These are phyloP conservation scores for Chaetomiaceae sp. DNA, from an alignment of 2,329 filamentous ascomycete species.

Conservation along the genomic window DNA sequence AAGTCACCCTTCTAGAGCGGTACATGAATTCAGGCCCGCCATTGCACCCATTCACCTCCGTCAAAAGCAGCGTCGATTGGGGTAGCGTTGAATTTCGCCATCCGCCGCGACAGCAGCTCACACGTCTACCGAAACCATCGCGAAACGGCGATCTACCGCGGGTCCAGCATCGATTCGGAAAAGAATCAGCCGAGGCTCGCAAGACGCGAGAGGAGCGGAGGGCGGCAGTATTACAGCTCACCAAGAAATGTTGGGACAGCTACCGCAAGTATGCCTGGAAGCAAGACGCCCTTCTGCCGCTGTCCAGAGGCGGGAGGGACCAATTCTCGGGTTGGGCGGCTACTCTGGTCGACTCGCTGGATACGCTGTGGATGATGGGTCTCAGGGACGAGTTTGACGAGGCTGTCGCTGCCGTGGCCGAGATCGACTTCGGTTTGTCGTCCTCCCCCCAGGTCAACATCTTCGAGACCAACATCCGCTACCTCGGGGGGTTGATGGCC, in stretches of 20 bases:
- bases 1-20: conserved; percentile 9
- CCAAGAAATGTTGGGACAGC: conserved; percentile 36
- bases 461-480: conserved; percentile 34
- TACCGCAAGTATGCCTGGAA: conserved; percentile 39
- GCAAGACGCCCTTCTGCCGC: conserved; percentile 22
- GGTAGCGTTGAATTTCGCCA: conserved; percentile 4
- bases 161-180: conserved; percentile 16
- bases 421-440: conserved; percentile 44
- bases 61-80: conserved; percentile 22
- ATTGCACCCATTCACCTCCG: background rate
- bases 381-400: conserved; percentile 48
- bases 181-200: background rate
- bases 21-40: conserved; percentile 14
- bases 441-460: conserved; percentile 34
- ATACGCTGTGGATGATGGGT: conserved; percentile 56
- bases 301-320: conserved; percentile 15
- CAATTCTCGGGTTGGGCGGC: conserved; percentile 27
- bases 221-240: conserved; percentile 14
- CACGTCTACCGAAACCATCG: background rate
- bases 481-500: conserved; percentile 30
- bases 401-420: conserved; percentile 42
- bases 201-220: conserved; percentile 10
- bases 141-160: background rate
- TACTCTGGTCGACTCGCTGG: conserved; percentile 33
- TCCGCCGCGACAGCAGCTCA: conserved; percentile 5